Evolutionary conservation across 2,329 filamentous ascomycete genomes (phyloP), one percentile per base, ranked within the genome.

Genomic region (Xylaria sp.): DNA sequence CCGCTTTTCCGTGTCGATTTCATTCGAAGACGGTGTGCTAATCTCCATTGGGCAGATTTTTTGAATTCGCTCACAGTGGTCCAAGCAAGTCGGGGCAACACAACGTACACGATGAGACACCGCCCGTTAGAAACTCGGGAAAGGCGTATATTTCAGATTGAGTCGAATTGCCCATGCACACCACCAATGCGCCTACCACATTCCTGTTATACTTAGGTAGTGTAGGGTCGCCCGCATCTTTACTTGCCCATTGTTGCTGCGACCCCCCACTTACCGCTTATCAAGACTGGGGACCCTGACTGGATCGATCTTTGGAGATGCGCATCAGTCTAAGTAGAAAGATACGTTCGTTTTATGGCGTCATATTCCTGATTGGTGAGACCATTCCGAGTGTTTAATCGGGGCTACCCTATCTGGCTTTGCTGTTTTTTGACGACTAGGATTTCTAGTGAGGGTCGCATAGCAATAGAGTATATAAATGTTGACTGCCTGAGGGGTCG

Each of bases 241-340:
- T 51, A 36, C 55, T 32, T 51, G 30, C 55, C 54, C 39, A 27
- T 56, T 55, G 54, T 51, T 34, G 48, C 58, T 14, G 27, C 59
- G 66, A 36, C 34, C 67, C 67, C 67, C 67, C 67, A 57, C 66
- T 65, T 53, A 54, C 54, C 48, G 58, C 67, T 69, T 69, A 69
- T 69, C 67, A 58, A 19, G 19, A 30, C 56, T 56, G 55, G 45
- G 48, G 63, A 65, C 59, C 62, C 64, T 45, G 64, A 67, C 53
- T 63, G 48, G n/a, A 55, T 57, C 34, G 42, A 67, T 65, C 47
- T 48, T 32, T 42, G 45, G 45, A 53, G 51, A 57, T 39, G 53
- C 32, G 55, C 9, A 51, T 59, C 53, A 39, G 5, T n/a, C 47
- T 50, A 24, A 7, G 19, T 50, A 32, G 39, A 55, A 60, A 17